Base-by-base conservation (phyloP, 768 basidiomycete species). In the Trametes cinnabarina region DNA sequence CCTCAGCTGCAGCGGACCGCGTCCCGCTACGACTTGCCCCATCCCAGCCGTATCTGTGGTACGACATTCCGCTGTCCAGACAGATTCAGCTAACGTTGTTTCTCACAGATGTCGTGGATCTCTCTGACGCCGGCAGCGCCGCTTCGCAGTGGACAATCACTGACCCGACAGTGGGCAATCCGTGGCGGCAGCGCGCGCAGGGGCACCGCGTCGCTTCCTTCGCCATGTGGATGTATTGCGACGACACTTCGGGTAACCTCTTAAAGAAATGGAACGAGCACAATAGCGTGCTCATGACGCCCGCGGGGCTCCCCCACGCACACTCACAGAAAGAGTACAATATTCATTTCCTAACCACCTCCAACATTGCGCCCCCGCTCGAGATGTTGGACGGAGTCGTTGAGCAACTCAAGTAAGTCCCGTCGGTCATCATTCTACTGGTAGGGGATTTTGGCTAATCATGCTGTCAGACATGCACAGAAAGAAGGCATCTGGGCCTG, bases 201-300 rank as follows among this genome's bases (percentile, higher is more conserved):
- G 64, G 50, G 0, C 58, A 60, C 15, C 68, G 66, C 25, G 73
- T 76, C 9, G 35, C 66, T 15, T 37, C 69, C 0, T 56, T 76
- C n/a, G 72, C 72, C 3, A 44, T 79, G 0, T 76, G 75, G 73
- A 26, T 76, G 0, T 78, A 78, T 58, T 76, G 76, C 49, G 76
- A 80, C 42, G 75, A 79, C 47, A 76, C 73, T 0, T 78, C 76
- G 0, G 78, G 77, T 0, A 79, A 80, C 56, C 30, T 32, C 30
- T 32, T 11, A 0, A 81, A 81, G 59, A 77, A 77, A 58, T 79
- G 78, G 77, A 80, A 79, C 56, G 69, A 75, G 51, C 78, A 79
- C 50, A 77, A 79, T 55, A 69, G 64, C 5, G 73, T 75, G 42
- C 67, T 78, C 0, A 72, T 77, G 41, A 74, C 71, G 0, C 59